These are phyloP conservation scores for Sporothrix curviconia DNA, from an alignment of 2,329 filamentous ascomycete genomes.

Conservation along the genomic window DNA sequence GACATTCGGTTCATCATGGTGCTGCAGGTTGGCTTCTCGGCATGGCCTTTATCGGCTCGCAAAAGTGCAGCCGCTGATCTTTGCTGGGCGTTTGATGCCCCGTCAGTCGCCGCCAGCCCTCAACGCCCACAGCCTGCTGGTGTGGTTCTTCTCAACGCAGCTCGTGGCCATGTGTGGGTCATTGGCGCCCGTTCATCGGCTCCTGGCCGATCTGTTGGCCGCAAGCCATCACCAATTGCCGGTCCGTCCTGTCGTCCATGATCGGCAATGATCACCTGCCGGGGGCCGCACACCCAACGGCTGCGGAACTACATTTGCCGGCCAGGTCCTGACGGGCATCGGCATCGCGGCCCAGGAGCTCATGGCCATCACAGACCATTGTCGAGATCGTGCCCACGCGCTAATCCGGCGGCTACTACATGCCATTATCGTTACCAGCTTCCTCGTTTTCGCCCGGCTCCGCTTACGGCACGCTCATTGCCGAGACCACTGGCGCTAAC, in stretches of 20 bases:
- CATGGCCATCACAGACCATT: slow-evolving; percentile 6
- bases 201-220: slow-evolving; percentile 4
- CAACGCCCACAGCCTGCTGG: neutral
- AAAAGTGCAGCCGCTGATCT: neutral
- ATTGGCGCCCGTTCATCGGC: slow-evolving; percentile 3
- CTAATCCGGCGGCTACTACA: slow-evolving; percentile 4
- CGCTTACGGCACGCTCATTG: neutral
- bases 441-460: slow-evolving; percentile 1
- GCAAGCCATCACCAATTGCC: slow-evolving; percentile 2
- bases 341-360: slow-evolving; percentile 4
- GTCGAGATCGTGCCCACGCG: slow-evolving; percentile 1
- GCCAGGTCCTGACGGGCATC: neutral
- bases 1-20: slow-evolving; percentile 1
- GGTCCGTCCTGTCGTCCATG: slow-evolving; percentile 3
- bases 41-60: slow-evolving; percentile 8
- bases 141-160: neutral
- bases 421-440: neutral
- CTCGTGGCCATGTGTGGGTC: neutral
- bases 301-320: neutral
- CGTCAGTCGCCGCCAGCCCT: neutral
- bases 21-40: slow-evolving; percentile 1
- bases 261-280: neutral
- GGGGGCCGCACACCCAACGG: neutral
- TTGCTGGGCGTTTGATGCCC: neutral
- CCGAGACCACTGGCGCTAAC: slow-evolving; percentile 2